Percentiles rank a stretch among this genome's conserved stretches.
These are phyloP conservation scores for Mucor sp. DNA, from an alignment of 371 early-diverging fungal species.

Conservation along the genomic window DNA sequence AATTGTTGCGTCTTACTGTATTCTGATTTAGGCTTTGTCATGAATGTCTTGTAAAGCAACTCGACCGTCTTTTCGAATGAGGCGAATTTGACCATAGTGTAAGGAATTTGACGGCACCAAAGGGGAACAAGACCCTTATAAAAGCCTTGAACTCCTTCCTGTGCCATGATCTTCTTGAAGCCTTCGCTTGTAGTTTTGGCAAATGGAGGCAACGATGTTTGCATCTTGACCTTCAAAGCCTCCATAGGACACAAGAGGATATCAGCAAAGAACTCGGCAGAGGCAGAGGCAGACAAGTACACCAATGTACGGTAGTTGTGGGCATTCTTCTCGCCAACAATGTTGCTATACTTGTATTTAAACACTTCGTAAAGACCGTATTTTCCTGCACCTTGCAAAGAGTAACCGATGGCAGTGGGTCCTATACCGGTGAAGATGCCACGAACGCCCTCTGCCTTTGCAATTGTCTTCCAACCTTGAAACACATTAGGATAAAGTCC, in stretches of 20 bases:
- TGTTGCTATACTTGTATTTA: slow-evolving; percentile 69
- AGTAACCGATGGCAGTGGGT: slow-evolving; percentile 88
- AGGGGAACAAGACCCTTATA: slow-evolving; percentile 79
- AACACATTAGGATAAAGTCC: slow-evolving; percentile 71
- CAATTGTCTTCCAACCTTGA: slow-evolving; percentile 69
- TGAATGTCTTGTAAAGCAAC: slow-evolving; percentile 69
- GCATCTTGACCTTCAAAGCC: slow-evolving; percentile 81
- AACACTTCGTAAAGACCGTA: slow-evolving; percentile 88
- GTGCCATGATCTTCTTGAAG: slow-evolving; percentile 57
- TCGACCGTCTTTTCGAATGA: slow-evolving; percentile 83
- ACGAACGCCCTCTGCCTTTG: slow-evolving; percentile 66
- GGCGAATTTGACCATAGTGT: slow-evolving; percentile 97
- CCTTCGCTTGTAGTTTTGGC: slow-evolving; percentile 70
- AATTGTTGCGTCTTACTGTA: slow-evolving; percentile 80
- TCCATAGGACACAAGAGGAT: slow-evolving; percentile 82
- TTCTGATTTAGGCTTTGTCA: slow-evolving; percentile 73
- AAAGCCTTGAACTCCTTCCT: slow-evolving; percentile 71
- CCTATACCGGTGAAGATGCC: slow-evolving; percentile 79
- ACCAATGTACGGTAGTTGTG: slow-evolving; percentile 74
- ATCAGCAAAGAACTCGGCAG: slow-evolving; percentile 90
- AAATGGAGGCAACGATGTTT: slow-evolving; percentile 73
- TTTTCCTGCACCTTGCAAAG: slow-evolving; percentile 86
- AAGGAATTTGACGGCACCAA: slow-evolving; percentile 87
- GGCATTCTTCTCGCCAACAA: slow-evolving; percentile 76
- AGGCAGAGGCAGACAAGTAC: slow-evolving; percentile 80